Evolutionary conservation across 441 rosid species (phyloP).

Genomic region (Gossypium lobatum): DNA sequence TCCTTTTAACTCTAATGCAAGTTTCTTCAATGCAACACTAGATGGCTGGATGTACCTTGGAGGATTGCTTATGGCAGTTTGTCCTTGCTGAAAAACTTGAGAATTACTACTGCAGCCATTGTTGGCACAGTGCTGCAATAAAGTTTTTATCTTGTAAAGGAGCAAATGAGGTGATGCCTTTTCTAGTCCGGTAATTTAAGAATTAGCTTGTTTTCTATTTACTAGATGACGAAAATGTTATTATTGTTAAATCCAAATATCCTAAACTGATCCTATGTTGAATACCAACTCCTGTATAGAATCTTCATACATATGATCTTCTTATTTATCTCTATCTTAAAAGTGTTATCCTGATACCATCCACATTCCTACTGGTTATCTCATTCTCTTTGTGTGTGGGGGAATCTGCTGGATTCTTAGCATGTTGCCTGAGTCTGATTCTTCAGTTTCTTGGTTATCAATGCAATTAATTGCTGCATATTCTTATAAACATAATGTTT

Average conservation of each 20-base stretch:
- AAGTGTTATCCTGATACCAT: not conserved
- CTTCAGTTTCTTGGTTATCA: not conserved
- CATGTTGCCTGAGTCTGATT: not conserved
- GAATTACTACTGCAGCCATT: constrained; percentile 60
- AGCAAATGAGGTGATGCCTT: constrained; percentile 44
- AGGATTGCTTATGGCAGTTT: constrained; percentile 68
- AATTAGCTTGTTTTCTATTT: not conserved
- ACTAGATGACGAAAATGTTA: not conserved
- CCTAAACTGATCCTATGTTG: not conserved
- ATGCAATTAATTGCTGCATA: not conserved
- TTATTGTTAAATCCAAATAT: not conserved
- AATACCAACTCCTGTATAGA: not conserved
- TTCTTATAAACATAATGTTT: not conserved
- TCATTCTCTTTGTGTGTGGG: not conserved
- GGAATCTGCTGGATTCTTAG: not conserved
- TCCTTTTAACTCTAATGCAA: not conserved
- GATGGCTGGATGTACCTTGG: constrained; percentile 58
- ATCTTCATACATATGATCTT: not conserved
- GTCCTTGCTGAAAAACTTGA: constrained; percentile 51
- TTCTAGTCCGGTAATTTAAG: not conserved
- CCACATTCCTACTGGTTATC: not conserved
- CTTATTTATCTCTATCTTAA: not conserved
- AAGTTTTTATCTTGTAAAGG: constrained; percentile 42
- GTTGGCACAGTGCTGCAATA: constrained; percentile 79
- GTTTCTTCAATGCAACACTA: constrained; percentile 24